Conservation (phyloP, 2,329 filamentous ascomycete species). For the Trichoderma pleuroti region DNA sequence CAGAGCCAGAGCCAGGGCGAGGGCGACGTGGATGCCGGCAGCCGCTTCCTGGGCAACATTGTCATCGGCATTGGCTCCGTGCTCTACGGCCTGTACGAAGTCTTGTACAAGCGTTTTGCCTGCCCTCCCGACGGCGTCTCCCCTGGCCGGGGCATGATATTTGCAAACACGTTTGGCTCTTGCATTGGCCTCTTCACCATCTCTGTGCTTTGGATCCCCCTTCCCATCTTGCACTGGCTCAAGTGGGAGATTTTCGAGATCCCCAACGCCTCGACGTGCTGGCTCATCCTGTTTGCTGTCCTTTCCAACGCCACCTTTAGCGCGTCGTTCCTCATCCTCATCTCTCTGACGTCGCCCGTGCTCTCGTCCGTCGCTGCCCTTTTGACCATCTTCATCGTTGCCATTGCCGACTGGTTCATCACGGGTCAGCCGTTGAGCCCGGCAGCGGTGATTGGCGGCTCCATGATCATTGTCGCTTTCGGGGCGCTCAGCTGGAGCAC, state of each 20-base stretch:
- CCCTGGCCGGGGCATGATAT: conserved; percentile 86
- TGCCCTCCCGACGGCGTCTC: conserved; percentile 88
- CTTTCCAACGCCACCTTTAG: conserved; percentile 88
- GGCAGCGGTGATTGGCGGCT: conserved; percentile 76
- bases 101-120: conserved; percentile 88
- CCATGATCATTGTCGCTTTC: conserved; percentile 86
- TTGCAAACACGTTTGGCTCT: conserved; percentile 88
- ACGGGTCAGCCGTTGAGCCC: conserved; percentile 72
- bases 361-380: conserved; percentile 88
- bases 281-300: conserved; percentile 76
- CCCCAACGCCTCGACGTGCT: conserved; percentile 72
- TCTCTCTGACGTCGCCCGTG: conserved; percentile 88
- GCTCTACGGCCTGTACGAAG: conserved; percentile 94
- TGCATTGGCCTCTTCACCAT: conserved; percentile 86
- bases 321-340: conserved; percentile 87
- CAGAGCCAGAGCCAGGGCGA: conserved; percentile 39
- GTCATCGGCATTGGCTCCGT: conserved; percentile 89
- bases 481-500: conserved; percentile 85
- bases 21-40: conserved; percentile 48
- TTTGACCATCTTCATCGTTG: conserved; percentile 94
- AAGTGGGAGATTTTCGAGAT: conserved; percentile 81
- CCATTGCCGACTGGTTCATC: conserved; percentile 82
- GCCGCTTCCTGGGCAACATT: conserved; percentile 78
- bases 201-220: conserved; percentile 82
- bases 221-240: conserved; percentile 76